Evolutionary conservation across 441 rosid genomes (phyloP).

Genomic region (Corymbia citriodora): DNA sequence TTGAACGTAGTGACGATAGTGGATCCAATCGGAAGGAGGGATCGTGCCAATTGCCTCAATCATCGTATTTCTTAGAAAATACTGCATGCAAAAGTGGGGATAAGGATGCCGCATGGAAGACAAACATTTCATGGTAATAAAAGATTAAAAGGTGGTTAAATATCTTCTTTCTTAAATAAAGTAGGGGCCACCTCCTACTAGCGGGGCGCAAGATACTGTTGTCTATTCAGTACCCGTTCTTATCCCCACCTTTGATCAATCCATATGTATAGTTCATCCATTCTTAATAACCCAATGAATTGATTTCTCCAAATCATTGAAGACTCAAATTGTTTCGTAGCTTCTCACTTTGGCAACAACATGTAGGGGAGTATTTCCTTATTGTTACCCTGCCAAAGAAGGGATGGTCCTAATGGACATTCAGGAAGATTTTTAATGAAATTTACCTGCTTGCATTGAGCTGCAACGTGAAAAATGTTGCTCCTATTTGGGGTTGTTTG

Average conservation of each 20-base stretch:
- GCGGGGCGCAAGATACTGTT: background rate
- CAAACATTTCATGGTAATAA: background rate
- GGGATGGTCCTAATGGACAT: background rate
- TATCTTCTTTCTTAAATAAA: background rate
- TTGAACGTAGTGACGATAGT: background rate
- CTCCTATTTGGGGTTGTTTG: background rate
- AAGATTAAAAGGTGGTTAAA: accelerated
- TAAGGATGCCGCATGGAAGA: background rate
- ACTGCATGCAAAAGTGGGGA: background rate
- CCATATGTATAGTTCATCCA: background rate
- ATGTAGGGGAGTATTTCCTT: background rate
- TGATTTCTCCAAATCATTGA: background rate
- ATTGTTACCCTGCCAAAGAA: background rate
- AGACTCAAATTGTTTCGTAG: background rate
- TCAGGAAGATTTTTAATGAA: background rate
- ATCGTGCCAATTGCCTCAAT: background rate
- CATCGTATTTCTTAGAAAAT: background rate
- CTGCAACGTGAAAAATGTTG: background rate
- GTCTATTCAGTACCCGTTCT: background rate
- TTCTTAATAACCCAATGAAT: background rate
- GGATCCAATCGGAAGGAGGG: background rate
- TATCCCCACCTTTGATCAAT: background rate
- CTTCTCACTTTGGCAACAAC: background rate
- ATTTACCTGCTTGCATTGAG: background rate
- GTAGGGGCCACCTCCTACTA: background rate